These are phyloP conservation scores for Chondrus crispus DNA, from an alignment of 23 red algal genomes.

Conservation along the genomic window DNA sequence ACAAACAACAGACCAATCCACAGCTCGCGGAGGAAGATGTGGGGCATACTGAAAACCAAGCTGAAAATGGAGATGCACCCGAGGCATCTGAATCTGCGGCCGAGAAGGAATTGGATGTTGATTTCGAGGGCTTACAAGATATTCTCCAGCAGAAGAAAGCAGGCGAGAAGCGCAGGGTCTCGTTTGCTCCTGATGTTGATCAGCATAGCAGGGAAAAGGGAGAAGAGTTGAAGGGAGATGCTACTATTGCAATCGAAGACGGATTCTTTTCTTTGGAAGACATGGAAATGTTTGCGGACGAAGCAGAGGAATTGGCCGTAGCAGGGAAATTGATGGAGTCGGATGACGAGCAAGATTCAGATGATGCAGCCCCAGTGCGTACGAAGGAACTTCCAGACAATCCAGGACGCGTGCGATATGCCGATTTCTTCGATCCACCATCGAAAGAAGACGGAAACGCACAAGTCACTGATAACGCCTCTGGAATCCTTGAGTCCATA, in stretches of 20 bases:
- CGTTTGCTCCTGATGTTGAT: neutral
- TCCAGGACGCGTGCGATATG: neutral
- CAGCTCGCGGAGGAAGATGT: neutral
- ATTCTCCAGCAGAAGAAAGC: neutral
- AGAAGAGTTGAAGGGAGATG: neutral
- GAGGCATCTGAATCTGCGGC: neutral
- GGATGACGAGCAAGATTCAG: slow-evolving; percentile 3
- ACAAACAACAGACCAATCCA: neutral
- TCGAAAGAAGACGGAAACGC: neutral
- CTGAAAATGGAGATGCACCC: neutral
- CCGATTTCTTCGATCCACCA: slow-evolving; percentile 67
- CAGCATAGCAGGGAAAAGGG: neutral
- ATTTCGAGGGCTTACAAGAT: neutral
- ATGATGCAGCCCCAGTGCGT: neutral
- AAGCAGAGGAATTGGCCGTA: slow-evolving; percentile 47
- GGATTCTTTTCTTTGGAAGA: slow-evolving; percentile 49
- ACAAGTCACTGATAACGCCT: neutral
- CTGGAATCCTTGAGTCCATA: neutral
- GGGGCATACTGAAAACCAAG: neutral
- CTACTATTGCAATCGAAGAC: slow-evolving; percentile 5
- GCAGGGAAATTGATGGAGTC: slow-evolving; percentile 44
- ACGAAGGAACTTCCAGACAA: neutral
- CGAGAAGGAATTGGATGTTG: neutral
- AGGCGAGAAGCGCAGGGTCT: neutral
- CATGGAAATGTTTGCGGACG: slow-evolving; percentile 63